Evolutionary conservation across 176 grass and related monocot genomes (phyloP).

Genomic region (Eremochloa ophiuroides): DNA sequence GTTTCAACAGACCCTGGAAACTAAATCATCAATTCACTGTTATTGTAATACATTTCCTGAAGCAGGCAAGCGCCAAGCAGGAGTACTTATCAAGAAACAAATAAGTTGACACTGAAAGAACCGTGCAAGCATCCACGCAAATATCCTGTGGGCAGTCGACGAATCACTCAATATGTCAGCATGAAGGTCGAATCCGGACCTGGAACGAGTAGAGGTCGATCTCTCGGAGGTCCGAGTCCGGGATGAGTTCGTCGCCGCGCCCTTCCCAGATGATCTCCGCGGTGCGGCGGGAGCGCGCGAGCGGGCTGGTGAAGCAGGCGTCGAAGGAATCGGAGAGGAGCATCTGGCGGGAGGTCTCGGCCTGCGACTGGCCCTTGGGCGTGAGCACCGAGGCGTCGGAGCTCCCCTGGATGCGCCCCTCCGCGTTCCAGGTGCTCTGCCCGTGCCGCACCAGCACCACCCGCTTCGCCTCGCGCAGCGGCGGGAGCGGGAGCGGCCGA

Average conservation of each 20-base stretch:
- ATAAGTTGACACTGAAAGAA: too few relatives aligned
- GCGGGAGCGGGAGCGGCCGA: background rate
- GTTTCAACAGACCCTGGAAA: conserved; percentile 64
- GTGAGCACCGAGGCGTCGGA: too few relatives aligned
- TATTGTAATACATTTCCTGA: too few relatives aligned
- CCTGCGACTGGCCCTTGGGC: conserved; percentile 79
- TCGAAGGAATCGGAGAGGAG: conserved; percentile 79
- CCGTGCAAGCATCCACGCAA: background rate
- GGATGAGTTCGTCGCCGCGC: conserved; percentile 55
- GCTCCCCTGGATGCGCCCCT: conserved; percentile 92
- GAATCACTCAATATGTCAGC: too few relatives aligned
- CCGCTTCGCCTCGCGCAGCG: conserved; percentile 54
- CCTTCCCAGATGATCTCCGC: conserved; percentile 79
- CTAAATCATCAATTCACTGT: too few relatives aligned
- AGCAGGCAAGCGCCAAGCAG: too few relatives aligned
- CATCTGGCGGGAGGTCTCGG: conserved; percentile 86
- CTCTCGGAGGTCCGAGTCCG: conserved; percentile 72
- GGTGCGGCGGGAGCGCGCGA: conserved; percentile 71
- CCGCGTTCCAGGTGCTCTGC: conserved; percentile 98
- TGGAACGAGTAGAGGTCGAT: conserved; percentile 95
- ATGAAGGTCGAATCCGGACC: conserved; percentile 26
- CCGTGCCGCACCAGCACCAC: conserved; percentile 93
- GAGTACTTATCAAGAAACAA: too few relatives aligned
- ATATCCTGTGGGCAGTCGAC: background rate
- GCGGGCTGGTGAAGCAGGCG: conserved; percentile 90